These are phyloP conservation scores for Phyllostachys edulis DNA, from an alignment of 176 grass and related monocot genomes.

Conservation along the genomic window DNA sequence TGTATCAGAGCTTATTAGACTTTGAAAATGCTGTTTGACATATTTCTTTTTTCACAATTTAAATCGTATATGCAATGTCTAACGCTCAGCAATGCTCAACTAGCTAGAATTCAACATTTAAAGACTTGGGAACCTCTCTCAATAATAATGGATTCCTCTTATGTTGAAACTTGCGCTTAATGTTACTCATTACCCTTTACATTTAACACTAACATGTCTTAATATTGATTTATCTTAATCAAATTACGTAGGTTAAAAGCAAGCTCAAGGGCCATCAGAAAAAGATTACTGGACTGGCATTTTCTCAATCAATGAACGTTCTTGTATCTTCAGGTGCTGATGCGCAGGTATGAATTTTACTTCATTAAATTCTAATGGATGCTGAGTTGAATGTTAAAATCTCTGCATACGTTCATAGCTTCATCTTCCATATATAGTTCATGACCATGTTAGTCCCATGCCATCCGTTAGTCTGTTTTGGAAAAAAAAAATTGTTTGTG, in stretches of 20 bases:
- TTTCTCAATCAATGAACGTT: conserved; percentile 88
- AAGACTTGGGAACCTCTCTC: neutral
- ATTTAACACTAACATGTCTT: neutral
- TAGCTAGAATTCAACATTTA: neutral
- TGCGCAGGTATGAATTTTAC: conserved; percentile 69
- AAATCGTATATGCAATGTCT: neutral
- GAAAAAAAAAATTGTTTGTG: neutral
- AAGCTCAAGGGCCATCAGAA: conserved; percentile 98
- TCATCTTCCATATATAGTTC: neutral
- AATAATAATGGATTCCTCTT: neutral
- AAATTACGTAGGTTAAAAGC: conserved; percentile 67
- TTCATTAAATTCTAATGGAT: neutral
- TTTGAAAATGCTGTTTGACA: neutral
- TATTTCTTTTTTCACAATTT: neutral
- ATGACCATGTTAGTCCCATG: conserved; percentile 1
- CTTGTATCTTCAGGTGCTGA: conserved; percentile 97
- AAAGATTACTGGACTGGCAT: conserved; percentile 95
- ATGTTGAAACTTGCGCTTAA: neutral
- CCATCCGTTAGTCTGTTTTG: neutral
- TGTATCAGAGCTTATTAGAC: neutral
- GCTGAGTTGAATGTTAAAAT: neutral
- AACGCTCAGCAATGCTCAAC: neutral
- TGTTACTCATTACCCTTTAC: neutral
- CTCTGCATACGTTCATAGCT: neutral
- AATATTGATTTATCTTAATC: neutral